Base-by-base conservation (phyloP, 1,284 basidiomycete species). In the Pterula multifida region DNA sequence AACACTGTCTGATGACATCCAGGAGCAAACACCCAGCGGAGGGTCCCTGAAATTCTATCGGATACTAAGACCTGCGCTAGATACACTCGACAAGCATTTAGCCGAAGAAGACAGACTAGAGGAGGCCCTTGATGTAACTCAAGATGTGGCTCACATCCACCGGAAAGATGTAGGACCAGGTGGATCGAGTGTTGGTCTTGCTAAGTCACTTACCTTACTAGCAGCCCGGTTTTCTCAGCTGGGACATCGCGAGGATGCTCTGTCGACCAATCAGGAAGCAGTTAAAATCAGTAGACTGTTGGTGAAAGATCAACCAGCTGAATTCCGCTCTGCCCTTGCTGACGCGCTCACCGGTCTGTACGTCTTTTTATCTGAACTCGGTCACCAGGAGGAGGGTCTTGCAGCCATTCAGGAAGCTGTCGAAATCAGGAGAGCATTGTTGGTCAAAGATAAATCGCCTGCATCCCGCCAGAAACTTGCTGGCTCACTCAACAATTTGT, bases 281-380 rank as follows among this genome's bases (percentile, higher is more conserved):
- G 19, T 54, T 9, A 13, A 15, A 19, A 24, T 53, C 3, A 22
- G 45, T 2, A 22, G 49, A 23, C 9, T 24, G 11, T 35, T 50
- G 19, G 36, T 39, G 3, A 12, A 26, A 15, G 15, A 46, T 24
- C 39, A 17, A 19, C 39, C 39, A 6, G 23, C 6, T 9, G 39
- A 9, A 6, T 44, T 9, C 23, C 6, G 19, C 11, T 11, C 39
- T 19, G 6, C 6, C 39, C 39, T 44, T 19, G 39, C 39, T 24
- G 57, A 22, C 56, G 55, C 22, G 46, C 25, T 24, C 35, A 23
- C 23, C 3, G 42, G 26, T 36, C 47, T 45, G 23, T 26, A 25
- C 24, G 6, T 32, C 22, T 21, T 12, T 4, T 22, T 47, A 6
- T 47, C 28, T 15, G 15, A 15, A 6, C 28, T 6, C 6, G 28